Evolutionary conservation across 371 early-diverging fungal species (phyloP).

Genomic region (Lichtheimia corymbifera): DNA sequence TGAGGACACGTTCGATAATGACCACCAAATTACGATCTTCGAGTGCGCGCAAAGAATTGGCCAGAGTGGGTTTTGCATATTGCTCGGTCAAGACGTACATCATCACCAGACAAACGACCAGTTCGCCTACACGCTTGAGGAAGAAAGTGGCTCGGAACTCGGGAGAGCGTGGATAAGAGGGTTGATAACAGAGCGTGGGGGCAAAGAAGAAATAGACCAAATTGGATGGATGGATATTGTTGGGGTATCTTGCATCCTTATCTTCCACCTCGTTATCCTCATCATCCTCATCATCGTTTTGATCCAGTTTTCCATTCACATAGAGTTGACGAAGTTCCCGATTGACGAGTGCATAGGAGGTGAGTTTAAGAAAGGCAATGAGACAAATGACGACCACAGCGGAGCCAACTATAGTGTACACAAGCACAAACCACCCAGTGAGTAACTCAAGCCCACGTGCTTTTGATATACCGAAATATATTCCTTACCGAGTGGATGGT

Average conservation of each 20-base stretch:
- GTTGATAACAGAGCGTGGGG: constrained; percentile 91
- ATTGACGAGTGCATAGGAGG: constrained; percentile 78
- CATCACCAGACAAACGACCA: constrained; percentile 62
- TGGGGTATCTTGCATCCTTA: constrained; percentile 67
- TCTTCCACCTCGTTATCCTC: constrained; percentile 47
- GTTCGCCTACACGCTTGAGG: constrained; percentile 77
- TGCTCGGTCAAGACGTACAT: constrained; percentile 86
- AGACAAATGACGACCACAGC: constrained; percentile 60
- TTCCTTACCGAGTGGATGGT: constrained; percentile 65
- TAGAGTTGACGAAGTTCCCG: constrained; percentile 60
- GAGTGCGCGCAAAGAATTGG: constrained; percentile 75
- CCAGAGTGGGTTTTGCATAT: constrained; percentile 83
- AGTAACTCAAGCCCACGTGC: not conserved
- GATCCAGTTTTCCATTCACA: constrained; percentile 23
- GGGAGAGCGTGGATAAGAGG: constrained; percentile 77
- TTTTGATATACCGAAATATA: not conserved
- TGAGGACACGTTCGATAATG: constrained; percentile 83
- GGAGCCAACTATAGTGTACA: constrained; percentile 51
- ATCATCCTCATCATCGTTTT: constrained; percentile 40
- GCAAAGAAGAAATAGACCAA: constrained; percentile 79
- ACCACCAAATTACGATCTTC: constrained; percentile 65
- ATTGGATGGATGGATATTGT: constrained; percentile 71
- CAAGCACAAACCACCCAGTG: not conserved
- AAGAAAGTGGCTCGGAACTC: constrained; percentile 75
- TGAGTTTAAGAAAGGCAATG: constrained; percentile 76